Conservation (phyloP, 768 basidiomycete genomes). For the Hygrocybe coccinea region DNA sequence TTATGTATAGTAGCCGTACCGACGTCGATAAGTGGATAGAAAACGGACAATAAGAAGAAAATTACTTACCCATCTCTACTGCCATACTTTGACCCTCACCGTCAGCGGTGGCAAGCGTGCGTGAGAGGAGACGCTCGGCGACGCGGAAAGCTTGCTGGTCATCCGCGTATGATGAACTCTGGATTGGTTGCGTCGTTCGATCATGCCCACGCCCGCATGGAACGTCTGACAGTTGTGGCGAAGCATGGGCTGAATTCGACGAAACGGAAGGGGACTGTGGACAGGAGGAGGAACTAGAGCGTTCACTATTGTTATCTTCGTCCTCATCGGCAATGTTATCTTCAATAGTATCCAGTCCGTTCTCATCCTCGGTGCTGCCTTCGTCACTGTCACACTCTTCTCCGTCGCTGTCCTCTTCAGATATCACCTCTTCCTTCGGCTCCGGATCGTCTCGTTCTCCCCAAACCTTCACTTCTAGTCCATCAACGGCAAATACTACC, state of each 20-base stretch:
- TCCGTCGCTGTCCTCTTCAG: slow-evolving; percentile 21
- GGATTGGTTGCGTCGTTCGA: slow-evolving; percentile 5
- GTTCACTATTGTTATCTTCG: not conserved
- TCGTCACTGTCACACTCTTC: slow-evolving; percentile 20
- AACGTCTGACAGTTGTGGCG: not conserved
- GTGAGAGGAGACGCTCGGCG: slow-evolving; percentile 34
- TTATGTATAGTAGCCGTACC: no score
- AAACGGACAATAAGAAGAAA: not conserved
- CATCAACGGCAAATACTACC: slow-evolving; percentile 61
- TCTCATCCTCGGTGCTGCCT: slow-evolving; percentile 1
- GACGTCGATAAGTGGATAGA: not conserved
- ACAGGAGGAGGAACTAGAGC: no score
- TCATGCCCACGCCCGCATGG: no score
- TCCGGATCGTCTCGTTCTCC: slow-evolving; percentile 31
- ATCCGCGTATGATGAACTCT: slow-evolving; percentile 17
- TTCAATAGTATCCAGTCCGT: not conserved
- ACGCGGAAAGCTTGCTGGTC: slow-evolving; percentile 25
- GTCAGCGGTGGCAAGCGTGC: slow-evolving; percentile 26
- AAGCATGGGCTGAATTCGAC: not conserved
- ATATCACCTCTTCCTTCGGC: slow-evolving; percentile 25
- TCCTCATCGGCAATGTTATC: not conserved
- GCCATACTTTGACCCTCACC: slow-evolving; percentile 24
- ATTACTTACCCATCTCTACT: slow-evolving; percentile 27
- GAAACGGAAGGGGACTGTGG: not conserved
- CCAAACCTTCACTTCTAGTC: slow-evolving; percentile 49